Base-by-base conservation (phyloP, 352 stramenopile genomes). In the Globisporangium sylvaticum region DNA sequence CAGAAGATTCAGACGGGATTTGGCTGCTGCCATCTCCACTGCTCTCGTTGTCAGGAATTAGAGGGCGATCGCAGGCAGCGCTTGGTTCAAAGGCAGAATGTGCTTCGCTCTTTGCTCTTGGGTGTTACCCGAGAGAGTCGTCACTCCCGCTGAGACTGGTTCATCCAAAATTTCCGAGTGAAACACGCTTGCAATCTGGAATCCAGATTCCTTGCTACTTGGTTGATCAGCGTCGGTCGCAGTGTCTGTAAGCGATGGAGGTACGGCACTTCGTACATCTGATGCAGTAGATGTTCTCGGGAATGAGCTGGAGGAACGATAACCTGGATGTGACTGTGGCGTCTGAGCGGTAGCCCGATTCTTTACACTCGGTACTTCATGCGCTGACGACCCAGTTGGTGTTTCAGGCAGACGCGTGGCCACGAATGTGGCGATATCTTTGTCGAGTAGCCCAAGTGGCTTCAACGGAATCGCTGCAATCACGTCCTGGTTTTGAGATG, bases 391-490 rank as follows among this genome's bases (percentile, higher is more conserved):
- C 5, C 34, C 34, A 42, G 2, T n/a, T 20, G 3, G 27, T 24
- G 12, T 58, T 20, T 22, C 27, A 58, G 53, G 25, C 27, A 14
- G 2, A 58, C 22, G 24, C 18, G 5, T 46, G 22, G 15, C 20
- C 14, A 24, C 8, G 39, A 39, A 14, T 44, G 5, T 42, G 29
- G 12, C 24, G 20, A 29, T 42, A 18, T 64, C 34, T 27, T 22
- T 5, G 5, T 37, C 54, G 9, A 4, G 2, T 20, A 58, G 15
- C 0, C 46, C 29, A 20, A 69, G 18, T 32, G 64, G 46, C n/a
- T 54, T 64, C 27, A 69, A 52, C 18, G 56, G 9, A 9, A 69
- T 14, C 24, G 29, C 55, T 15, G 56, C 42, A n/a, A 64, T 55
- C 22, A 69, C 31, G 14, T 50, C 32, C 25, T 70, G 65, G 27